These are phyloP conservation scores for Cladosporium sp. DNA, from an alignment of 2,329 filamentous ascomycete genomes.

Conservation along the genomic window DNA sequence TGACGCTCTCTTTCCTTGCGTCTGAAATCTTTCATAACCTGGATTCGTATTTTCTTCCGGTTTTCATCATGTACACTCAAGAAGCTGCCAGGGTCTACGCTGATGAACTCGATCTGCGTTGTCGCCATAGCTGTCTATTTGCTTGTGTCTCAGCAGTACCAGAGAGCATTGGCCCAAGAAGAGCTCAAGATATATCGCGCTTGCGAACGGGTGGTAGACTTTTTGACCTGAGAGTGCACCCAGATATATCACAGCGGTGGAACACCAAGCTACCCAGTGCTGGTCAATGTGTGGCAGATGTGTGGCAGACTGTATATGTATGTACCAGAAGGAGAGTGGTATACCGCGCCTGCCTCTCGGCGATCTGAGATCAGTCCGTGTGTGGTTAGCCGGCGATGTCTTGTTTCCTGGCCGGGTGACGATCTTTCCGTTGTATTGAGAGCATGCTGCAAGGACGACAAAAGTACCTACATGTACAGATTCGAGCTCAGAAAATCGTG, in stretches of 20 bases:
- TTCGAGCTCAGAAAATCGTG: neutral
- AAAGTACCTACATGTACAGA: neutral
- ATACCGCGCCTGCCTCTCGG: neutral
- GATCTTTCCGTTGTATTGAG: neutral
- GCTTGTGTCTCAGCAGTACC: neutral
- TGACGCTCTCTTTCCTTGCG: slow-evolving; percentile 14
- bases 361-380: neutral
- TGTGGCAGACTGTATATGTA: neutral
- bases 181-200: neutral
- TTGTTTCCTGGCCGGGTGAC: neutral
- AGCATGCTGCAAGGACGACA: neutral
- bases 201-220: neutral
- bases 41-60: neutral
- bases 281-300: neutral
- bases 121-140: neutral
- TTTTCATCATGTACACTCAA: neutral
- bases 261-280: neutral
- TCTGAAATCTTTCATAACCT: slow-evolving; percentile 12
- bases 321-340: neutral
- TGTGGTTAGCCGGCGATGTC: neutral
- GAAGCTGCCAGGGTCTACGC: neutral
- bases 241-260: neutral
- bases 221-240: neutral
- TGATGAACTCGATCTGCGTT: slow-evolving; percentile 13
- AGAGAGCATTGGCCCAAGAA: neutral